Percentiles rank a stretch among this genome's conserved stretches.
Conservation (phyloP, 805 yeast species). For the Novakomyces olei region DNA sequence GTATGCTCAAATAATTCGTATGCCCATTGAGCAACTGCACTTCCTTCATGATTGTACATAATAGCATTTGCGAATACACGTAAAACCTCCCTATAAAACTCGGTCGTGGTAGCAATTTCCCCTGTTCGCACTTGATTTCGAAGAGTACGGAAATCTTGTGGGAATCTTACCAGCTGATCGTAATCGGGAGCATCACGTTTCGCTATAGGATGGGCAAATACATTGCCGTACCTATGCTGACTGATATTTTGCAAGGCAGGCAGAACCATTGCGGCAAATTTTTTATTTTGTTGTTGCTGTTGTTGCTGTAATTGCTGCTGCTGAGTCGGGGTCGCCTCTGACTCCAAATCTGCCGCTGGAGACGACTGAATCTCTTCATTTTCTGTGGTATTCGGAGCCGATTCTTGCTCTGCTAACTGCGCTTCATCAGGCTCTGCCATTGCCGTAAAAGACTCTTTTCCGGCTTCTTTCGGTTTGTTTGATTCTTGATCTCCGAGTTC, state of each 20-base stretch:
- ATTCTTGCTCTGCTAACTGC: no score
- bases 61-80: constrained; percentile 67
- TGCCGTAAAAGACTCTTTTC: no score
- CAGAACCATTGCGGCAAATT: constrained; percentile 35
- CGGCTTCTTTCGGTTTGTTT: no score
- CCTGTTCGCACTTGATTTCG: constrained; percentile 36
- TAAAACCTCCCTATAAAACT: constrained; percentile 45
- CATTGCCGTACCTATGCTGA: constrained; percentile 50
- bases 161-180: constrained; percentile 34
- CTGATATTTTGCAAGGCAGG: constrained; percentile 43
- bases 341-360: no score
- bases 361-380: no score
- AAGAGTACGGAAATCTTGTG: constrained; percentile 47
- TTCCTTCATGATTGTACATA: constrained; percentile 34
- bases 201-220: constrained; percentile 49
- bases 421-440: no score
- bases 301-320: not conserved
- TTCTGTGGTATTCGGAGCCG: no score
- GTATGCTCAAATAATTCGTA: constrained; percentile 1
- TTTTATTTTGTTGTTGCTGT: not conserved
- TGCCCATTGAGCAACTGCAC: constrained; percentile 1
- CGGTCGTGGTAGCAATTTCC: constrained; percentile 25
- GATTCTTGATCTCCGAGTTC: no score
- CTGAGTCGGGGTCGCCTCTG: not conserved
- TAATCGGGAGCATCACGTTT: constrained; percentile 49